phyloP scores from a whole-genome alignment of 2,329 filamentous ascomycete genomes.

The Colletotrichum filicis region DNA sequence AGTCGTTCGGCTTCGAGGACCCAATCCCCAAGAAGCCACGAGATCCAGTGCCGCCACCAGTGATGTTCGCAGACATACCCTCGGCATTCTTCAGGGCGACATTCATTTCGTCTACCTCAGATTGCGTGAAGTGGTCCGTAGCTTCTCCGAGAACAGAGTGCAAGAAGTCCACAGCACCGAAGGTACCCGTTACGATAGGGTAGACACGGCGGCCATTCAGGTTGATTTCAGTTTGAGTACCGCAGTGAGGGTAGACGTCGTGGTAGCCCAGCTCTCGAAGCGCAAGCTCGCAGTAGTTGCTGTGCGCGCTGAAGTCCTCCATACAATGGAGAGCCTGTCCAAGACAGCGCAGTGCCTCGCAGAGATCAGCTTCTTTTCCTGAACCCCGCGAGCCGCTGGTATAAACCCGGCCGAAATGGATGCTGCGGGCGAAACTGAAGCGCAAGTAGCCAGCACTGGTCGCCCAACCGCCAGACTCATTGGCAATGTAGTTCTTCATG shows the following conservation, averaged over 20 bases:
- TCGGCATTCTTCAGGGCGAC: constrained; percentile 77
- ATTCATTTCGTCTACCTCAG: constrained; percentile 85
- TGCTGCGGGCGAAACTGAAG: constrained; percentile 78
- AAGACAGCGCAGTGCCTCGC: constrained; percentile 80
- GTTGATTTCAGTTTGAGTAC: constrained; percentile 72
- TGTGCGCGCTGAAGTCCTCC: constrained; percentile 84
- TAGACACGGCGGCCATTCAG: constrained; percentile 75
- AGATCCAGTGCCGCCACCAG: constrained; percentile 43
- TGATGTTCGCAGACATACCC: constrained; percentile 49
- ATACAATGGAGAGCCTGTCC: constrained; percentile 82
- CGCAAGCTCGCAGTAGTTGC: constrained; percentile 84
- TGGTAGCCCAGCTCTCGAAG: constrained; percentile 77
- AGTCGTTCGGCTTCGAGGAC: constrained; percentile 57
- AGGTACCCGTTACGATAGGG: constrained; percentile 79
- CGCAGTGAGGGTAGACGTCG: constrained; percentile 80
- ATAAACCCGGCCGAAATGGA: constrained; percentile 82
- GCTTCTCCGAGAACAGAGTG: constrained; percentile 83
- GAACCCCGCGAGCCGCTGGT: constrained; percentile 70
- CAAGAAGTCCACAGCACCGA: constrained; percentile 86
- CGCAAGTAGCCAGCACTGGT: constrained; percentile 89
- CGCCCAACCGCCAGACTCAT: constrained; percentile 87
- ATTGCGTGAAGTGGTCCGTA: constrained; percentile 84
- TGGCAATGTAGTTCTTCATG: constrained; percentile 99
- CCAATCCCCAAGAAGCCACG: constrained; percentile 54
- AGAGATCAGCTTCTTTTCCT: constrained; percentile 81